These are phyloP conservation scores for Rhinocladiella similis DNA, from an alignment of 2,329 filamentous ascomycete species.

Conservation along the genomic window DNA sequence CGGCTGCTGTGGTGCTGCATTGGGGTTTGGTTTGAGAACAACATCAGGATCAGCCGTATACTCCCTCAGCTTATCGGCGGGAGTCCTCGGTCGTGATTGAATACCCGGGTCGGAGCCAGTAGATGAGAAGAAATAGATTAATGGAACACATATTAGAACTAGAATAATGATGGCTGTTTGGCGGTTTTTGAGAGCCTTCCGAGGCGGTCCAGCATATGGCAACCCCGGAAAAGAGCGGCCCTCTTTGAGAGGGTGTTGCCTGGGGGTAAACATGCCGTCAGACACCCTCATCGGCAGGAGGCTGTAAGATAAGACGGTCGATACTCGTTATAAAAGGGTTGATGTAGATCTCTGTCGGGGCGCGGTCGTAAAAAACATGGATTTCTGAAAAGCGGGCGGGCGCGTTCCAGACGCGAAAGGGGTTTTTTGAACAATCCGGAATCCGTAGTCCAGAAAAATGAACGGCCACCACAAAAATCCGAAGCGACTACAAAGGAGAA, in stretches of 20 bases:
- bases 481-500: background rate
- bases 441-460: background rate
- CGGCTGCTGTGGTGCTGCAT: constrained; percentile 2
- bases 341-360: background rate
- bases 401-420: constrained; percentile 27
- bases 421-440: background rate
- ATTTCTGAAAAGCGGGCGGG: background rate
- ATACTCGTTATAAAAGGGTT: constrained; percentile 9
- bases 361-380: background rate
- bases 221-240: constrained; percentile 27
- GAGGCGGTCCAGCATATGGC: constrained; percentile 19
- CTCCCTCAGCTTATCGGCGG: constrained; percentile 1
- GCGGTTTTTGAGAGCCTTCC: constrained; percentile 15
- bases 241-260: constrained; percentile 22
- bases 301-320: too few relatives aligned
- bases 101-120: background rate
- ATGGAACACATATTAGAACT: constrained; percentile 19
- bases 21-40: constrained; percentile 3
- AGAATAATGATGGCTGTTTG: constrained; percentile 17
- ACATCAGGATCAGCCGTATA: constrained; percentile 6
- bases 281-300: constrained; percentile 10
- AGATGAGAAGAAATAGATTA: constrained; percentile 19
- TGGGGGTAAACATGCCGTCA: constrained; percentile 24
- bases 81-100: constrained; percentile 2
- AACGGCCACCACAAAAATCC: background rate